Evolutionary conservation across 768 basidiomycete species (phyloP), one percentile per base, ranked within the genome.

Genomic region (Gautieria morchelliformis): DNA sequence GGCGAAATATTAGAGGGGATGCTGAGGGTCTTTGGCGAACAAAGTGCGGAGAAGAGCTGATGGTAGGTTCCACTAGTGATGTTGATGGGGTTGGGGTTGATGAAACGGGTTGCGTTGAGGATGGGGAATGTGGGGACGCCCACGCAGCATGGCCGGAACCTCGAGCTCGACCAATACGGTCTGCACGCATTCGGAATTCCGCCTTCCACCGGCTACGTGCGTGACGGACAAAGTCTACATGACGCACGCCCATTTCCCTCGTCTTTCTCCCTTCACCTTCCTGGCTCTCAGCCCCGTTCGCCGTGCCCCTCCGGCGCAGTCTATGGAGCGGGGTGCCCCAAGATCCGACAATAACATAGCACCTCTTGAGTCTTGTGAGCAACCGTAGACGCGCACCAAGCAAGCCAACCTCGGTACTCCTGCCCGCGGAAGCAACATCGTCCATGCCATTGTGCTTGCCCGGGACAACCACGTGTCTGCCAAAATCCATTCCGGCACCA

Each of bases 261-360:
- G 32, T 30, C 27, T 9, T 11, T 15, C 19, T 37, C 14, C 14
- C 8, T 37, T 9, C 35, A 37, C 14, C 35, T 37, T 10, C 35
- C 35, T 37, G 27, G 5, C 27, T 27, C 27, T 27, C 27, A 27
- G 27, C 27, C 27, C 27, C 3, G 27, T 27, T 27, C 27, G 27
- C 27, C 27, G 35, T 37, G 14, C 45, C 45, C 7, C 45, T 9
- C 35, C 35, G 35, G 10, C 12, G 45, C n/a, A n/a, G n/a, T 46
- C 10, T 27, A 46, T 17, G 45, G 45, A 19, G 4, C 19, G 48
- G 48, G 6, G 22, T 30, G 48, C 48, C 48, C 56, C 56, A 57
- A 9, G 56, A 57, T n/a, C 56, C 56, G 15, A 49, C 46, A 14
- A 57, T 42, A 24, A 57, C 56, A 32, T 57, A 57, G 19, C 30